Evolutionary conservation across 1,284 basidiomycete genomes (phyloP), one percentile per base, ranked within the genome.

Genomic region (Irpex sp.): DNA sequence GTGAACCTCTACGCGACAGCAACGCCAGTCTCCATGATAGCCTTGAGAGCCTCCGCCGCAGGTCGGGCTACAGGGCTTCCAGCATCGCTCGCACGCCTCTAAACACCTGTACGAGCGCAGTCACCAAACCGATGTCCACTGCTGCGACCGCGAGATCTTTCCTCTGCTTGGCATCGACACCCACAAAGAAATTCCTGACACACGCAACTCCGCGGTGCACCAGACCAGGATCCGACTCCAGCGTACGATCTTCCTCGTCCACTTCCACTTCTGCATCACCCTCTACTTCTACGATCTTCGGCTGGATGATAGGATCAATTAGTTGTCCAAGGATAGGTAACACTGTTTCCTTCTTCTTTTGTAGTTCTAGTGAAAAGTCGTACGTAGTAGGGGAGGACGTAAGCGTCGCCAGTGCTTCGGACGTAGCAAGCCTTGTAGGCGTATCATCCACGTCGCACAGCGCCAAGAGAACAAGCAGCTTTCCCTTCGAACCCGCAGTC

Each of bases 371-470:
- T 9, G 95, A 77, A 1, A 80, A 76, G 5, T 74, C 70, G 70
- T 91, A 93, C 4, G 86, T 86, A n/a, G 76, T 76, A 0, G 80
- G 79, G 1, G 88, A 83, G n/a, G 78, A 76, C 1, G 89, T 90
- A 60, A 97, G 75, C 49, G 88, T 89, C 3, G 95, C 94, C 47
- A 97, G 78, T 1, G 94, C 90, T 8, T 94, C 95, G 0, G 92
- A 87, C 0, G 94, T 92, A 7, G 95, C 95, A 5, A 93, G 75
- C 46, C 92, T 84, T 1, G 95, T 97, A 2, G 85, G 83, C 3
- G 88, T 61, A 76, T 98, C 95, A 50, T 94, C 89, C 6, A 93
- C 86, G 66, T 95, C 90, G 1, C 90, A 89, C 55, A 98, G 77
- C 5, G 94, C 93, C 31, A 95, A 74, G n/a, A 97, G 75, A 46